Evolutionary conservation across 2,329 filamentous ascomycete genomes (phyloP).

Genomic region (Torrubiella hemipterigena): DNA sequence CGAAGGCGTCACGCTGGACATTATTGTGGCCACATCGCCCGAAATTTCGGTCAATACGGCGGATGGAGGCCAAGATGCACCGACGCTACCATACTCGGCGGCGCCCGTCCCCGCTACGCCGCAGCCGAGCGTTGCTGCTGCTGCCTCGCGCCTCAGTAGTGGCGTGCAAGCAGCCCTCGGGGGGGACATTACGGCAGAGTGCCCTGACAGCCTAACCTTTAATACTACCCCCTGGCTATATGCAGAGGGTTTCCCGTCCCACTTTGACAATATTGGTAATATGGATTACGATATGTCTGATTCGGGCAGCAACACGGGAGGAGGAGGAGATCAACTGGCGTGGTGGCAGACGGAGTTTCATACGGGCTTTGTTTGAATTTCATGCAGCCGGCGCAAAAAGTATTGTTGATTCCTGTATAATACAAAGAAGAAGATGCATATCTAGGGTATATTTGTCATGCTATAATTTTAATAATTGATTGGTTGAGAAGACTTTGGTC

Average conservation of each 20-base stretch:
- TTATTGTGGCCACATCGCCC: constrained; percentile 37
- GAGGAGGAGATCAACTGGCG: neutral
- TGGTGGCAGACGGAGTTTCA: too few species aligned
- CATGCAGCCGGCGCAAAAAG: too few species aligned
- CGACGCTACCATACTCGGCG: constrained; percentile 24
- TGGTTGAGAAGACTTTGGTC: too few species aligned
- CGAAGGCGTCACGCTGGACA: constrained; percentile 29
- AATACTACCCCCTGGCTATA: constrained; percentile 31
- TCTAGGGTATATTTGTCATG: too few species aligned
- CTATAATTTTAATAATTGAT: too few species aligned
- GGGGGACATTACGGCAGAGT: constrained; percentile 18
- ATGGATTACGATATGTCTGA: too few species aligned
- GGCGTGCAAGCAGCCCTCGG: too few species aligned
- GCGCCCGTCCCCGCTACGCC: constrained; percentile 11
- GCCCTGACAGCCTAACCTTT: constrained; percentile 23
- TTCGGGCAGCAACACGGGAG: neutral
- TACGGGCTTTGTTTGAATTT: too few species aligned
- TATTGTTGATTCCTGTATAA: too few species aligned
- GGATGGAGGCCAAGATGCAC: constrained; percentile 36
- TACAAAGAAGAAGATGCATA: too few species aligned
- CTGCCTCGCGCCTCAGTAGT: too few species aligned
- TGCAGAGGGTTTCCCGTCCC: constrained; percentile 26
- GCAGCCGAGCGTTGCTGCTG: constrained; percentile 12
- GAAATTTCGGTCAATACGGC: constrained; percentile 38
- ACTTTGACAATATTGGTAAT: constrained; percentile 24